phyloP scores from a whole-genome alignment of 352 stramenopile genomes.

The Globisporangium rhizosaccharum region DNA sequence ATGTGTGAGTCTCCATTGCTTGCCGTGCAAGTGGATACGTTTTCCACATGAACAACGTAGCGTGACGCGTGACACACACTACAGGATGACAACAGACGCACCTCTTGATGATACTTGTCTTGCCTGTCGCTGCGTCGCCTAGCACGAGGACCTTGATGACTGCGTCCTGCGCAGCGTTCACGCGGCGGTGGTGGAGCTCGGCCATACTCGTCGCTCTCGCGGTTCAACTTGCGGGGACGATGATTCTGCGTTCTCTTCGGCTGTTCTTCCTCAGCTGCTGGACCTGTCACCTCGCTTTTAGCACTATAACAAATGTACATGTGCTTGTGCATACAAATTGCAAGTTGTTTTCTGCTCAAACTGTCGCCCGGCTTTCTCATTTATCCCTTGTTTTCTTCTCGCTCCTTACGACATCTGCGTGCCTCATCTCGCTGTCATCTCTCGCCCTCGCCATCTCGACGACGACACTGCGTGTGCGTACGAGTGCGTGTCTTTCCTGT shows the following conservation, averaged over 20 bases:
- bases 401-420: background rate
- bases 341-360: too few species aligned
- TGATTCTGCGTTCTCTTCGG: too few species aligned
- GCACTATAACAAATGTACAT: too few species aligned
- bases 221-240: background rate
- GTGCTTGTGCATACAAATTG: too few species aligned
- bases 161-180: slow-evolving; percentile 77
- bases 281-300: too few species aligned
- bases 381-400: background rate
- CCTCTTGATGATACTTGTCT: slow-evolving; percentile 92
- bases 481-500: background rate
- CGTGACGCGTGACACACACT: background rate
- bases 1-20: too few species aligned
- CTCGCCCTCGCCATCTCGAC: background rate
- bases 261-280: too few species aligned
- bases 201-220: background rate
- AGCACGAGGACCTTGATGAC: slow-evolving; percentile 92
- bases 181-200: slow-evolving; percentile 57
- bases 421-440: background rate
- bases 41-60: background rate
- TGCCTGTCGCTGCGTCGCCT: slow-evolving; percentile 87
- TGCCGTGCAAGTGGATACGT: background rate
- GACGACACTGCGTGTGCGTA: background rate
- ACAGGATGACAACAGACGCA: slow-evolving; percentile 24
- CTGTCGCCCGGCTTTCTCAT: background rate